These are phyloP conservation scores for Penicillium griseofulvum DNA, from an alignment of 2,329 filamentous ascomycete species.

Conservation along the genomic window DNA sequence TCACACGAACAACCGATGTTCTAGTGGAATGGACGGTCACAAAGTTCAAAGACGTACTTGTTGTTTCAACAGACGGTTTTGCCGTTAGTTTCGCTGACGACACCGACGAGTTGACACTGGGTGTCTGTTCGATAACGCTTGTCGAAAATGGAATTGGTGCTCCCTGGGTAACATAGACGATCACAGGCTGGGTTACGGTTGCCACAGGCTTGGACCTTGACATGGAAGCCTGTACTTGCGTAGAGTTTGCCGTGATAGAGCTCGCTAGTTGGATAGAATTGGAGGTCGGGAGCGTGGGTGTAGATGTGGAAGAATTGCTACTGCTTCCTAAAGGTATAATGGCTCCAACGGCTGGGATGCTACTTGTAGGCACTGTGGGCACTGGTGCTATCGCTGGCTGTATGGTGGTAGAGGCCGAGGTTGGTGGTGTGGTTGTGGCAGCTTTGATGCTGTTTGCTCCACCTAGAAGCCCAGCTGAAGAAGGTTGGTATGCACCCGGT, in stretches of 20 bases:
- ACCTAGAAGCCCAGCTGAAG: neutral
- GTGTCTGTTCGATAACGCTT: neutral
- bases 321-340: neutral
- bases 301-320: neutral
- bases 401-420: neutral
- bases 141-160: neutral
- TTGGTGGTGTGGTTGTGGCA: neutral
- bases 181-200: constrained; percentile 2
- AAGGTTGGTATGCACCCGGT: neutral
- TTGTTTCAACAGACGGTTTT: neutral
- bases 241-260: neutral
- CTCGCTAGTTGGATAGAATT: neutral
- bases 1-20: neutral
- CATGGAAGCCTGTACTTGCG: neutral
- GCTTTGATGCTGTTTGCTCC: neutral
- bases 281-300: neutral
- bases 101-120: neutral
- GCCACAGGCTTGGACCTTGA: neutral
- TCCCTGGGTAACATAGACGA: constrained; percentile 3
- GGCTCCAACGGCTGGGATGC: neutral
- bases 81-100: neutral
- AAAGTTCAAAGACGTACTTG: neutral
- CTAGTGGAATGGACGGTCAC: neutral
- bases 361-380: neutral
- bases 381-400: neutral